phyloP scores from a whole-genome alignment of 2,329 filamentous ascomycete genomes.

The Coniochaeta prunicola region DNA sequence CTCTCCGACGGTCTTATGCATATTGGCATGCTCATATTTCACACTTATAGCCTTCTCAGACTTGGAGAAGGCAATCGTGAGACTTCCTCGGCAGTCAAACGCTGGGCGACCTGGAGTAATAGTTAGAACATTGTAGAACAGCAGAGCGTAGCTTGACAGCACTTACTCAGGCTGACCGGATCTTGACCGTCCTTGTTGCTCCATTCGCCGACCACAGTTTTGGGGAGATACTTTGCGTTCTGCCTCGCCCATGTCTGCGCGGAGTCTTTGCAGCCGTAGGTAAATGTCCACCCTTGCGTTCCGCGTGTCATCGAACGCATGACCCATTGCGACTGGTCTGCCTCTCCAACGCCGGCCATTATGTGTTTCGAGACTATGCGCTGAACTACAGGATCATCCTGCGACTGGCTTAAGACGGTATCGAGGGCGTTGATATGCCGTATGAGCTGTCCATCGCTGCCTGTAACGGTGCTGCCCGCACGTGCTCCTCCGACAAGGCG shows the following conservation, averaged over 20 bases:
- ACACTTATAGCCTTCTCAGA: slow-evolving; percentile 39
- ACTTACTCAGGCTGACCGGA: slow-evolving; percentile 34
- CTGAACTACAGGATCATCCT: slow-evolving; percentile 40
- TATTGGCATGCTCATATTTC: slow-evolving; percentile 47
- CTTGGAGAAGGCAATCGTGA: slow-evolving; percentile 42
- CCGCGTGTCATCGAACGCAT: slow-evolving; percentile 35
- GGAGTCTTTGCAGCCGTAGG: slow-evolving; percentile 47
- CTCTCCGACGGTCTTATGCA: slow-evolving; percentile 49
- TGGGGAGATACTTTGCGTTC: slow-evolving; percentile 31
- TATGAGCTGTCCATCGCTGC: slow-evolving; percentile 16
- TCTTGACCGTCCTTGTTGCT: slow-evolving; percentile 39
- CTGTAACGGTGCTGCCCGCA: slow-evolving; percentile 4
- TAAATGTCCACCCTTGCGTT: slow-evolving; percentile 45
- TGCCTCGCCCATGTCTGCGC: slow-evolving; percentile 42
- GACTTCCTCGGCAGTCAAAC: slow-evolving; percentile 49
- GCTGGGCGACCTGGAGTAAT: slow-evolving; percentile 41
- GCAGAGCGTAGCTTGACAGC: neutral
- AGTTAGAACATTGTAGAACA: neutral
- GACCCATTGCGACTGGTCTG: slow-evolving; percentile 43
- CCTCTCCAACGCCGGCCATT: slow-evolving; percentile 29
- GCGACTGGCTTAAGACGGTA: slow-evolving; percentile 39
- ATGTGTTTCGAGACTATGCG: slow-evolving; percentile 42
- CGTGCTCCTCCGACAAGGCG: slow-evolving; percentile 20
- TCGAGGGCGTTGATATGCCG: slow-evolving; percentile 37
- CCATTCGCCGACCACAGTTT: slow-evolving; percentile 38